Evolutionary conservation across 441 rosid species (phyloP).

Genomic region (Aleurites moluccanus): DNA sequence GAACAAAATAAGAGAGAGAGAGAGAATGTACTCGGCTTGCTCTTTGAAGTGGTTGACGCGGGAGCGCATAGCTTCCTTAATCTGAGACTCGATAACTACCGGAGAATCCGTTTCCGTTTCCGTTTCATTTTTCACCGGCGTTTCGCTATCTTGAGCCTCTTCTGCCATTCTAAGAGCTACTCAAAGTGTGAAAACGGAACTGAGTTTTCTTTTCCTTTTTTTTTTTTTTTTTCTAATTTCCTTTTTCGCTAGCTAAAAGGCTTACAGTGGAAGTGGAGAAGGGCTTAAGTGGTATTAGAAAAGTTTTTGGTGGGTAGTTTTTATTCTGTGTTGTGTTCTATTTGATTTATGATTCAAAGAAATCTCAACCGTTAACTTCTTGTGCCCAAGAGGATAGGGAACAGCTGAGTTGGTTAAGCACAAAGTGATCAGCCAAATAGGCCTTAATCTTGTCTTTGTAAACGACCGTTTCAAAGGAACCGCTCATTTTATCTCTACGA

Average conservation of each 20-base stretch:
- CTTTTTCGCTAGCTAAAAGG: neutral
- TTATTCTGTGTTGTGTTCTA: too few species aligned
- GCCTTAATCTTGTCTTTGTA: too few species aligned
- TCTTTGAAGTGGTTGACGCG: slow-evolving; percentile 63
- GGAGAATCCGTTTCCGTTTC: slow-evolving; percentile 8
- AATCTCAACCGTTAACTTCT: too few species aligned
- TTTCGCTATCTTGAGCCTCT: slow-evolving; percentile 21
- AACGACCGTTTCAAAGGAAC: too few species aligned
- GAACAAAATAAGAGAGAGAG: slow-evolving; percentile 8
- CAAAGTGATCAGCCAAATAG: too few species aligned
- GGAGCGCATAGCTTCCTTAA: slow-evolving; percentile 65
- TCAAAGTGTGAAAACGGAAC: neutral
- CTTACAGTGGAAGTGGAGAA: neutral
- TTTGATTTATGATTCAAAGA: too few species aligned
- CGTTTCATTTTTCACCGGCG: neutral
- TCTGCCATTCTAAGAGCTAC: slow-evolving; percentile 30
- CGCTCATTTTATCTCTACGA: too few species aligned
- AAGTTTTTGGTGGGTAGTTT: neutral
- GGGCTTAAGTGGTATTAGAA: neutral
- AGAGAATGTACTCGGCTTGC: slow-evolving; percentile 53
- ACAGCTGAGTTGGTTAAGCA: too few species aligned
- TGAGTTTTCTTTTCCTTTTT: neutral
- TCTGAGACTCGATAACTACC: slow-evolving; percentile 49
- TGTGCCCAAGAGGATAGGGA: too few species aligned
- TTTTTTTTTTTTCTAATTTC: neutral